Evolutionary conservation across 257 asterid species (phyloP).

Genomic region (Solanum virginianum): DNA sequence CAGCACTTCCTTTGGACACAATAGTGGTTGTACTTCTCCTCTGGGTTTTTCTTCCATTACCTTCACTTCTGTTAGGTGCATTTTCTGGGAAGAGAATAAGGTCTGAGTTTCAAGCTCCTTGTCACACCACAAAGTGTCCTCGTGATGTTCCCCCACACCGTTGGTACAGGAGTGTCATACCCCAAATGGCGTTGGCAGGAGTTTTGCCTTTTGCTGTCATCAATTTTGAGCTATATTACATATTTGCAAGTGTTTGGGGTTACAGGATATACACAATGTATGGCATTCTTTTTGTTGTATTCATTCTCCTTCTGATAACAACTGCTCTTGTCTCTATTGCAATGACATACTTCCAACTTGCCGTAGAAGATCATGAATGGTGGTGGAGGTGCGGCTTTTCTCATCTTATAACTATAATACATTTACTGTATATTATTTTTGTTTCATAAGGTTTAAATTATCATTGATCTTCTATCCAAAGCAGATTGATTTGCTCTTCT

Average conservation of each 20-base stretch:
- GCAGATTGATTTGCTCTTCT: background rate
- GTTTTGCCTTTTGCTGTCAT: conserved; percentile 5
- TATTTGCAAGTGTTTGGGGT: conserved; percentile 15
- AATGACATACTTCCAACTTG: conserved; percentile 7
- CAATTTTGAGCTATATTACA: conserved; percentile 4
- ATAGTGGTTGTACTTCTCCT: conserved; percentile 1
- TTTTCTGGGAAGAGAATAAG: background rate
- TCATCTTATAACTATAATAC: background rate
- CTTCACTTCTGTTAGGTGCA: conserved; percentile 8
- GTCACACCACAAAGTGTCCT: conserved; percentile 12
- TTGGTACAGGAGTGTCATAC: conserved; percentile 1
- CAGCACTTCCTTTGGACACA: conserved; percentile 9
- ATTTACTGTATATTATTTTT: background rate
- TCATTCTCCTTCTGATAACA: background rate
- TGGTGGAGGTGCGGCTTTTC: conserved; percentile 12
- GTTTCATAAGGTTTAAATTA: background rate
- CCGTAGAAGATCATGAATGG: conserved; percentile 10
- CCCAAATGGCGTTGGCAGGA: conserved; percentile 15
- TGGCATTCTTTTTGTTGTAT: background rate
- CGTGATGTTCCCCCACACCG: conserved; percentile 7
- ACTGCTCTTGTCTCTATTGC: conserved; percentile 5
- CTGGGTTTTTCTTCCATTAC: conserved; percentile 4
- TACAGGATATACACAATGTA: conserved; percentile 5
- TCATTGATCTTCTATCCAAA: background rate
- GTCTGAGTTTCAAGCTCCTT: conserved; percentile 2